Evolutionary conservation across 2,329 filamentous ascomycete species (phyloP), one percentile per base, ranked within the genome.

Genomic region (Remersonia thermophila): DNA sequence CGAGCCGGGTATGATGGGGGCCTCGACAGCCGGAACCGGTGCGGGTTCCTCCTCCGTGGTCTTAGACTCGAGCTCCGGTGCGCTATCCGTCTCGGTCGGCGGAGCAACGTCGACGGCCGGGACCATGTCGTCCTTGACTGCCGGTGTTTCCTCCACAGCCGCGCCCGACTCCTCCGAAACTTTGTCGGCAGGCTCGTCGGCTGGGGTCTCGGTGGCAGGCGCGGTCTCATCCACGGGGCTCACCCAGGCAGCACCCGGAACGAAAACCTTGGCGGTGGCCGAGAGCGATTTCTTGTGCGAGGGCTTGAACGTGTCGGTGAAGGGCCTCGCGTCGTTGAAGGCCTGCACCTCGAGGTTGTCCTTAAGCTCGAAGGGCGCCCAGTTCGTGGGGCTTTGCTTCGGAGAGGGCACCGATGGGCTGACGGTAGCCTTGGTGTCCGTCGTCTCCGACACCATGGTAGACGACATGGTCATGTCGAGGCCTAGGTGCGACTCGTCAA

Each of bases 241-340:
- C 2, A 20, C 36, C 49, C 45, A 56, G 8, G 52, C 43, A 23
- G 51, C 57, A 13, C 62, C 59, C 11, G 71, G 69, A 4, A 65
- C 69, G 53, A 91, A 93, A 0, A 80, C 69, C 48, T 73, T 74
- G 1, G 83, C 81, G 12, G 74, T 68, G 3, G 81, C 79, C 26
- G 83, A 87, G 16, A 87, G 63, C 4, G 75, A 75, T 46, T 68
- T 69, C 46, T 65, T 65, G 51, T 71, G 60, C 36, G 62, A 54
- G 37, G 63, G 62, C 44, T 59, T 51, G 47, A 66, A 59, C 11
- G 40, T 47, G 12, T 63, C 60, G 10, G 61, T 63, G 41, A 69
- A 66, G 1, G 67, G 66, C 17, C 62, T 60, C 2, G 71, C 66
- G 32, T 66, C 61, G 42, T 67, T 65, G 49, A 77, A 75, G 40